Evolutionary conservation across 1,139 yeast species (phyloP).

Genomic region (Geotrichum australiense): DNA sequence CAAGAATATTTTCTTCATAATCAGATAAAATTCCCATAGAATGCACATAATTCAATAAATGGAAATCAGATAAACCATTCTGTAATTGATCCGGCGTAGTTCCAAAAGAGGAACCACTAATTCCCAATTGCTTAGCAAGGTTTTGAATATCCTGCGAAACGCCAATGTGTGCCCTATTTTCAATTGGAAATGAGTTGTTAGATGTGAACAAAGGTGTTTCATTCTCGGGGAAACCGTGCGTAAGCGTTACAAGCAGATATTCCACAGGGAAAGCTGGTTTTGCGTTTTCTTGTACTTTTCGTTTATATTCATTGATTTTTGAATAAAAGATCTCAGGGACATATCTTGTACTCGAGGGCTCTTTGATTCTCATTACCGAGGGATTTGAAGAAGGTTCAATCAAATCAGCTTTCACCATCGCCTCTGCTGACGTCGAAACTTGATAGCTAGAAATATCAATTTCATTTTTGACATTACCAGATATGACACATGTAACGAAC

Average conservation of each 20-base stretch:
- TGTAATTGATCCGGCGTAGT: conserved; percentile 6
- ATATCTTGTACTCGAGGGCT: conserved; percentile 61
- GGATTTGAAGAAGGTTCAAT: conserved; percentile 89
- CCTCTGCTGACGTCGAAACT: conserved; percentile 83
- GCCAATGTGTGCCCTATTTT: conserved; percentile 71
- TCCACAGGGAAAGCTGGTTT: conserved; percentile 97
- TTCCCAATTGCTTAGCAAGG: conserved; percentile 43
- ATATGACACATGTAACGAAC: conserved; percentile 85
- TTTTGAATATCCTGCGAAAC: conserved; percentile 59
- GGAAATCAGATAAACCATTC: conserved; percentile 56
- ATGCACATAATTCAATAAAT: conserved; percentile 54
- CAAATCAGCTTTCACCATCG: conserved; percentile 76
- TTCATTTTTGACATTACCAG: conserved; percentile 80
- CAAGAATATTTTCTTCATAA: conserved; percentile 39
- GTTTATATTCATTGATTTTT: conserved; percentile 79
- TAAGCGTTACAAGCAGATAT: conserved; percentile 75
- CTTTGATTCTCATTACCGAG: conserved; percentile 73
- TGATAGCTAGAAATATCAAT: conserved; percentile 90
- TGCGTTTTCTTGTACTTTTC: conserved; percentile 82
- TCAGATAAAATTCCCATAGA: conserved; percentile 44
- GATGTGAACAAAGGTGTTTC: conserved; percentile 42
- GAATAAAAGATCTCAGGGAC: conserved; percentile 93
- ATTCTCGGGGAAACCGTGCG: conserved; percentile 83
- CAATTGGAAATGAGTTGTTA: conserved; percentile 55
- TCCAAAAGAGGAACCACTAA: conserved; percentile 36